A percentile compares a stretch with the other conserved stretches of the same genome.
Conservation (phyloP, 1,284 basidiomycete genomes). For the Heimioporus retisporus region DNA sequence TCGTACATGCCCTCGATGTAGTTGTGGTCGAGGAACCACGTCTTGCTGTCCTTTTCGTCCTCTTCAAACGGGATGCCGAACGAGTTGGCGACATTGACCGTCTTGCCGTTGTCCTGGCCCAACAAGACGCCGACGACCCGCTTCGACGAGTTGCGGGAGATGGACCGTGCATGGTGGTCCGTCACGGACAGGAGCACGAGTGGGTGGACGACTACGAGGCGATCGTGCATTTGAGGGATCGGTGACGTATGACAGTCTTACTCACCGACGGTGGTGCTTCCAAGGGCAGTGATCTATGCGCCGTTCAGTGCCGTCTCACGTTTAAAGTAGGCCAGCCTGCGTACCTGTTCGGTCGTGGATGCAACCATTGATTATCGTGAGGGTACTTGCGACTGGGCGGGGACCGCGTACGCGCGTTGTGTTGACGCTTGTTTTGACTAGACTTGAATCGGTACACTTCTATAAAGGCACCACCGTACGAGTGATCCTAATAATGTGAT, state of each 20-base stretch:
- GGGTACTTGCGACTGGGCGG: not conserved
- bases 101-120: constrained; percentile 94
- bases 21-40: constrained; percentile 99
- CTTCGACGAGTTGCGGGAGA: constrained; percentile 85
- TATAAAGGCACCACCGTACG: no score
- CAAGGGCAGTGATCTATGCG: constrained; percentile 68
- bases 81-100: constrained; percentile 97
- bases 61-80: constrained; percentile 99
- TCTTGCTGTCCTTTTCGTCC: constrained; percentile 97
- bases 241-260: constrained; percentile 26
- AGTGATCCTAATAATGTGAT: no score
- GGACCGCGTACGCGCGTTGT: constrained; percentile 38
- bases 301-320: constrained; percentile 1
- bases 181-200: constrained; percentile 92
- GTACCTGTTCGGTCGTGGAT: constrained; percentile 78
- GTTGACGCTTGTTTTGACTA: constrained; percentile 36
- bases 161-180: constrained; percentile 92
- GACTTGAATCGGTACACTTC: not conserved
- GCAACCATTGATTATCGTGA: constrained; percentile 64
- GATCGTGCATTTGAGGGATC: not conserved
- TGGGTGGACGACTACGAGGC: constrained; percentile 82
- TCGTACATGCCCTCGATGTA: constrained; percentile 99
- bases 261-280: constrained; percentile 78
- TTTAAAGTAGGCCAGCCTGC: constrained; percentile 12
- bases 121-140: constrained; percentile 95